Conservation (phyloP, 2,329 filamentous ascomycete species). For the Pestalotiopsis sp. region DNA sequence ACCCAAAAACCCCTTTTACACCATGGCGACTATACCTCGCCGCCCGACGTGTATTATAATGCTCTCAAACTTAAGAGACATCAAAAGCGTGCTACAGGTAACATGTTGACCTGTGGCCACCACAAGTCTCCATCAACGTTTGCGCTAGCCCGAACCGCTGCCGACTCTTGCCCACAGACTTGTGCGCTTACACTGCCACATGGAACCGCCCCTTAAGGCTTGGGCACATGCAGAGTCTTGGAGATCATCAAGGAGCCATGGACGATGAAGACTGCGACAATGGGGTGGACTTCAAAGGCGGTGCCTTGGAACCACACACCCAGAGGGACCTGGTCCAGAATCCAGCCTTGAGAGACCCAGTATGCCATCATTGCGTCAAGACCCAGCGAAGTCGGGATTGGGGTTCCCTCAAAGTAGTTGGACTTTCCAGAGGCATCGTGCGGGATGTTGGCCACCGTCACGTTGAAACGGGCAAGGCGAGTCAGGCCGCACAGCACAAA, state of each 20-base stretch:
- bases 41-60: background rate
- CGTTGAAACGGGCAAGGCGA: constrained; percentile 94
- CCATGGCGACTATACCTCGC: background rate
- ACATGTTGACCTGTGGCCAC: background rate
- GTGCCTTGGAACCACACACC: constrained; percentile 72
- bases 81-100: background rate
- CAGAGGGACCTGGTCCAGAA: constrained; percentile 76
- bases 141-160: background rate
- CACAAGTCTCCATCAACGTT: background rate
- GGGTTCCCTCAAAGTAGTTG: constrained; percentile 94
- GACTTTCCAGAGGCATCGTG: constrained; percentile 93
- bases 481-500: constrained; percentile 96
- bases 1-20: background rate
- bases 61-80: background rate
- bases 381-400: constrained; percentile 86
- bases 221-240: constrained; percentile 92
- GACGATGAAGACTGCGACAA: constrained; percentile 78
- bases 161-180: background rate
- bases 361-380: constrained; percentile 86
- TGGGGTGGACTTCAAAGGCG: constrained; percentile 80
- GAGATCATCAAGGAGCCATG: constrained; percentile 95
- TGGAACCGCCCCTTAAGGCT: constrained; percentile 58
- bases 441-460: constrained; percentile 85
- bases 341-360: constrained; percentile 82
- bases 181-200: background rate